phyloP scores from a whole-genome alignment of 805 yeast genomes.

The Brettanomyces anomalus region DNA sequence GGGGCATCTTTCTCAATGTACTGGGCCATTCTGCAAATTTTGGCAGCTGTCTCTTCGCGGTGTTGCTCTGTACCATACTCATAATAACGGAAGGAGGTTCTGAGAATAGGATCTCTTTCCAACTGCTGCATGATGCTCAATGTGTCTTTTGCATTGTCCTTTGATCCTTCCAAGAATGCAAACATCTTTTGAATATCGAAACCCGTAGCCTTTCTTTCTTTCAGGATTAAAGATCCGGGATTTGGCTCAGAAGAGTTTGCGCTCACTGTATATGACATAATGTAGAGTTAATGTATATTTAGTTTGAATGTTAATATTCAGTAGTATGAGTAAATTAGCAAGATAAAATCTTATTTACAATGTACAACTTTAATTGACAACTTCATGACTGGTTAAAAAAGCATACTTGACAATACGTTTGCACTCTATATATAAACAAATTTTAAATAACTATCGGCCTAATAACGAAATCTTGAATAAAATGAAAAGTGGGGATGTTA shows the following conservation, averaged over 20 bases:
- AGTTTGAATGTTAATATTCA: too few species aligned
- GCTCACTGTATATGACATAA: conserved; percentile 26
- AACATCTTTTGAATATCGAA: conserved; percentile 41
- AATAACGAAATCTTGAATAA: too few species aligned
- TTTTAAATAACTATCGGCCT: background rate
- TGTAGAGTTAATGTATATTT: too few species aligned
- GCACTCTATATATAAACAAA: background rate
- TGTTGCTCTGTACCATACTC: conserved; percentile 48
- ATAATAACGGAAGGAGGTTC: conserved; percentile 44
- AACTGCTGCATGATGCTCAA: conserved; percentile 45
- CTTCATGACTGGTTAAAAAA: too few species aligned
- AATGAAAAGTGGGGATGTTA: background rate
- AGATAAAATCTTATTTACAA: too few species aligned
- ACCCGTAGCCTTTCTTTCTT: conserved; percentile 36
- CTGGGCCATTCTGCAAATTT: conserved; percentile 50
- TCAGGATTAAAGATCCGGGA: conserved; percentile 29
- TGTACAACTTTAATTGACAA: too few species aligned
- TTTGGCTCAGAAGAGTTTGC: conserved; percentile 23
- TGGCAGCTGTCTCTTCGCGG: conserved; percentile 50
- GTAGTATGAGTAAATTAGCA: too few species aligned
- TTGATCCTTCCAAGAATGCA: conserved; percentile 45
- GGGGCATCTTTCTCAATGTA: conserved; percentile 43
- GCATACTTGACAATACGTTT: too few species aligned
- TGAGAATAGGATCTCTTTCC: conserved; percentile 59
- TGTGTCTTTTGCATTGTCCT: conserved; percentile 36